Conservation (phyloP, 306 rosid species). For the Astragalus glycyphyllos region DNA sequence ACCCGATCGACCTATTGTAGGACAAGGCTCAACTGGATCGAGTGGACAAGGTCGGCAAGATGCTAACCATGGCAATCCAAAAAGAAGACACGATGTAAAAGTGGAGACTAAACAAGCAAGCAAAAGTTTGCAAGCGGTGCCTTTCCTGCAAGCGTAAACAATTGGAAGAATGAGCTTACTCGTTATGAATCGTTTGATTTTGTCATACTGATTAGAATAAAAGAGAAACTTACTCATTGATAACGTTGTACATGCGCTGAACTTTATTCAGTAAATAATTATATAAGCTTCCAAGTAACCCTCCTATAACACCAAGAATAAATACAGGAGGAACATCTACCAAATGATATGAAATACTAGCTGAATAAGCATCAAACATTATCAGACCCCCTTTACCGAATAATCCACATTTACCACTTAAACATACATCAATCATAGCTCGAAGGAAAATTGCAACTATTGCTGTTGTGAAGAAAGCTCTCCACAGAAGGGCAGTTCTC, state of each 20-base stretch:
- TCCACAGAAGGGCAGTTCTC: constrained; percentile 96
- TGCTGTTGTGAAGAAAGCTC: constrained; percentile 93
- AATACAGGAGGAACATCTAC: constrained; percentile 80
- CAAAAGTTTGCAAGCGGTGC: constrained; percentile 64
- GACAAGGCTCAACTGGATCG: constrained; percentile 79
- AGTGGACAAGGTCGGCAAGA: constrained; percentile 81
- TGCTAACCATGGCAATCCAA: constrained; percentile 92
- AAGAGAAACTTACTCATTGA: constrained; percentile 70
- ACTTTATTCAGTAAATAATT: constrained; percentile 70
- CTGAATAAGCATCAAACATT: constrained; percentile 87
- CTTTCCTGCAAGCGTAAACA: constrained; percentile 67
- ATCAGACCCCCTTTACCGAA: constrained; percentile 97
- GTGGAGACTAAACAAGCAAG: constrained; percentile 77
- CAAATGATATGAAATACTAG: constrained; percentile 70
- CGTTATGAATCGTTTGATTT: constrained; percentile 27
- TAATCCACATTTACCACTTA: constrained; percentile 84
- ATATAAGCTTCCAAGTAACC: constrained; percentile 84
- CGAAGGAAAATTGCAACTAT: constrained; percentile 85
- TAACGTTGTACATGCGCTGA: constrained; percentile 74
- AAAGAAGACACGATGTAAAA: constrained; percentile 87
- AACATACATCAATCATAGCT: constrained; percentile 82
- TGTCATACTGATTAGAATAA: constrained; percentile 16
- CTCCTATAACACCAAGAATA: constrained; percentile 77
- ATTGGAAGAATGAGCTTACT: constrained; percentile 35
- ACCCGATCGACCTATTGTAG: constrained; percentile 96